Percentiles rank a stretch among this genome's conserved stretches.
Evolutionary conservation across 768 basidiomycete genomes (phyloP).

Genomic region (Lentinula sp.): DNA sequence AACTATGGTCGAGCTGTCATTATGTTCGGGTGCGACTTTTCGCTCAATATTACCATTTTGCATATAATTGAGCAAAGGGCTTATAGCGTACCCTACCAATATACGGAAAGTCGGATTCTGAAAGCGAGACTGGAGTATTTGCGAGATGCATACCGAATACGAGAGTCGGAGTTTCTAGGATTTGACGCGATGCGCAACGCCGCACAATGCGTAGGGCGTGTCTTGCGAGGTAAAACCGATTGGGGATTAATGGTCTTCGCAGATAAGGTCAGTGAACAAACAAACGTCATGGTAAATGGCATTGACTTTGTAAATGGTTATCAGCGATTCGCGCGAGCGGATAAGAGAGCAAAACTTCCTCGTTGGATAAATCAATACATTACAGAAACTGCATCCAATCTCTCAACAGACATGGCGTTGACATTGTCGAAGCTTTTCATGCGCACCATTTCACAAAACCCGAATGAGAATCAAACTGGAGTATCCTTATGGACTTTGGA

Average conservation of each 20-base stretch:
- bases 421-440: conserved; percentile 95
- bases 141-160: conserved; percentile 96
- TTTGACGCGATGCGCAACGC: conserved; percentile 99
- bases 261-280: conserved; percentile 65
- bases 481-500: conserved; percentile 93
- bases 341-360: conserved; percentile 93
- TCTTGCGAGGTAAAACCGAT: conserved; percentile 96
- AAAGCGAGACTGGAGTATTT: conserved; percentile 97
- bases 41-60: conserved; percentile 5
- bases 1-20: conserved; percentile 98
- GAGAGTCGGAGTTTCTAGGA: conserved; percentile 97
- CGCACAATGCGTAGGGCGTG: conserved; percentile 97
- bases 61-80: conserved; percentile 8
- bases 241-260: conserved; percentile 99
- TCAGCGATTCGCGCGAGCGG: conserved; percentile 86
- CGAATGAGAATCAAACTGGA: conserved; percentile 93
- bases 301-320: not conserved
- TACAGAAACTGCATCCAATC: conserved; percentile 94
- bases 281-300: not conserved
- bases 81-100: conserved; percentile 87
- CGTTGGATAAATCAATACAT: conserved; percentile 99
- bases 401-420: conserved; percentile 97
- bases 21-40: conserved; percentile 84
- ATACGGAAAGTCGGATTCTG: conserved; percentile 95
- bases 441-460: conserved; percentile 97